Conservation (phyloP, 306 rosid genomes). For the Prunus persica region DNA sequence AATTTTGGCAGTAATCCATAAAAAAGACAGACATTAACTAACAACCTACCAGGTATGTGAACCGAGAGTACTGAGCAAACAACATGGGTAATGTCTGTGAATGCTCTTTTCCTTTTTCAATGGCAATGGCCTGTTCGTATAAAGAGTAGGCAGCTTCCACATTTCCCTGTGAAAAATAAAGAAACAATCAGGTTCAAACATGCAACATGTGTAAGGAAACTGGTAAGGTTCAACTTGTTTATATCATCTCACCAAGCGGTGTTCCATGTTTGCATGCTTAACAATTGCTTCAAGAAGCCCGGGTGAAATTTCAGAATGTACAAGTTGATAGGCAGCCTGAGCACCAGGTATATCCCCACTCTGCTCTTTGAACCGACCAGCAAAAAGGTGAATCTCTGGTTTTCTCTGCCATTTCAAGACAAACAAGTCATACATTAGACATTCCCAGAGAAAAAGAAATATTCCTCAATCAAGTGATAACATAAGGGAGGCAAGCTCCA, state of each 20-base stretch:
- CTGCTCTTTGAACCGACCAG: slow-evolving; percentile 94
- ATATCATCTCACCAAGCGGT: slow-evolving; percentile 67
- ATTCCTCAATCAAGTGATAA: neutral
- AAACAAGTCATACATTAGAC: neutral
- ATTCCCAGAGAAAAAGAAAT: neutral
- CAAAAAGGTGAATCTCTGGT: slow-evolving; percentile 90
- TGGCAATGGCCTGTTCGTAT: slow-evolving; percentile 92
- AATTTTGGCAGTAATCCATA: neutral
- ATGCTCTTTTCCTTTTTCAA: slow-evolving; percentile 96
- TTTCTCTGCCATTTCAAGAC: slow-evolving; percentile 61
- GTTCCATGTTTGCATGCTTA: slow-evolving; percentile 91
- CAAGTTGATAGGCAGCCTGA: slow-evolving; percentile 88
- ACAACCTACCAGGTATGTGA: slow-evolving; percentile 68
- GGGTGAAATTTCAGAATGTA: slow-evolving; percentile 87
- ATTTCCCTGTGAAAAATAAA: slow-evolving; percentile 60
- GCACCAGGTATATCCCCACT: slow-evolving; percentile 81
- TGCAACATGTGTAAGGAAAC: slow-evolving; percentile 9
- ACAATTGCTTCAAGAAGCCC: slow-evolving; percentile 98
- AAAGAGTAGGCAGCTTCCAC: slow-evolving; percentile 76
- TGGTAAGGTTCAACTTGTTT: slow-evolving; percentile 14
- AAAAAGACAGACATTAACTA: neutral
- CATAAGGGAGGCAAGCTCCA: neutral
- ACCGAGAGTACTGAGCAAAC: slow-evolving; percentile 85
- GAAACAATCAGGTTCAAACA: slow-evolving; percentile 16
- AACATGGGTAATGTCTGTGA: slow-evolving; percentile 78